Base-by-base conservation (phyloP, 805 yeast species). In the Spathaspora gorwiae region DNA sequence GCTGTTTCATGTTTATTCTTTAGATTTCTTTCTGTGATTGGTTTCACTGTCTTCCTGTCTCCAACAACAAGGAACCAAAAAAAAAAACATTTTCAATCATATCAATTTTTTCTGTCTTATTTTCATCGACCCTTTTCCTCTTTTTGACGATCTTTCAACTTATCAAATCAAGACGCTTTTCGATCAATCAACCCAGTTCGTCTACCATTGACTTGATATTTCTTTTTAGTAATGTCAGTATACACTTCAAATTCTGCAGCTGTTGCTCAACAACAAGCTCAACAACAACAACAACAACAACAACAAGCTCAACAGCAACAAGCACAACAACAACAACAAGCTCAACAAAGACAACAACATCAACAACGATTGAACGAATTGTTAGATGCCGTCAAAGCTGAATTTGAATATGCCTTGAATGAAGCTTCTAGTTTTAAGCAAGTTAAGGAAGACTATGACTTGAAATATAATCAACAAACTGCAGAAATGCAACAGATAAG, bases 401-500 rank as follows among this genome's bases (percentile, higher is more conserved):
- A 92, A 72, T 90, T 90, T 55, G 92, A 88, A 56, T 79, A 79
- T 52, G 85, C 90, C 42, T 78, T 87, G 51, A 81, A 80, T 59
- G 97, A 92, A 66, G 96, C 97, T 12, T 79, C 90, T 42, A 78
- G 81, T 52, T 87, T 83, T 67, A 81, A 92, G 57, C 80, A 87
- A 64, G 96, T 90, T 64, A 92, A 90, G 70, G 95, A 90, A 64
- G 97, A 90, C 62, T 87, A 82, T 56, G 98, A 92, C 66, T 73
- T 84, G 55, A 90, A 90, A 63, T 83, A 89, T 62, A 84, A 80
- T 61, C 97, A 90, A 68, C 97, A 92, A 67, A 83, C 89, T 46
- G 86, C 84, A 43, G 99, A 94, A 66, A 83, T 92, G 79, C 90
- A 90, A 61, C 95, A 87, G 63, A 90, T 92, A 47, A 80, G 97